These are phyloP conservation scores for Circinella minor DNA, from an alignment of 371 early-diverging fungal species.

Conservation along the genomic window DNA sequence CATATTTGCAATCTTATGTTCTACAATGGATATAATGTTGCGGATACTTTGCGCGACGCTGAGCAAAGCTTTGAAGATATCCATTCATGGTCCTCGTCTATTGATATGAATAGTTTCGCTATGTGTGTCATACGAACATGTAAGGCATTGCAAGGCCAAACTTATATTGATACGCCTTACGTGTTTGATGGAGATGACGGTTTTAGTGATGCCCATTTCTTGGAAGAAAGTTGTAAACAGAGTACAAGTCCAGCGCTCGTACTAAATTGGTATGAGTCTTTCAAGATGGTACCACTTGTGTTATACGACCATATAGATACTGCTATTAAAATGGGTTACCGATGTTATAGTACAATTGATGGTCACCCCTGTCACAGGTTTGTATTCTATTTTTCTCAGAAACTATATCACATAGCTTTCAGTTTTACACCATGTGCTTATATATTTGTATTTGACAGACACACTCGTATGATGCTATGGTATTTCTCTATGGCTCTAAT, in stretches of 20 bases:
- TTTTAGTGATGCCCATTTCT: slow-evolving; percentile 44
- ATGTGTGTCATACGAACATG: slow-evolving; percentile 43
- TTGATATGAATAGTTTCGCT: slow-evolving; percentile 39
- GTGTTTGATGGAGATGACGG: slow-evolving; percentile 53
- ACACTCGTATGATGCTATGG: slow-evolving; percentile 38
- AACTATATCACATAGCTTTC: no score
- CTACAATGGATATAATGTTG: slow-evolving; percentile 27
- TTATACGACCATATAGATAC: slow-evolving; percentile 48
- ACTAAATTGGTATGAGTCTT: slow-evolving; percentile 46
- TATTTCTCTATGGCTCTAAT: slow-evolving; percentile 42
- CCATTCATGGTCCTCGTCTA: slow-evolving; percentile 43
- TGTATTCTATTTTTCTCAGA: no score
- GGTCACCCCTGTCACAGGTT: slow-evolving; percentile 39
- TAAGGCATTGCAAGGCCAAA: slow-evolving; percentile 46
- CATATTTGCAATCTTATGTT: slow-evolving; percentile 33
- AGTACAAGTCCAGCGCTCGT: slow-evolving; percentile 37
- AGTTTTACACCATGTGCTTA: no score
- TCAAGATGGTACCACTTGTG: slow-evolving; percentile 40
- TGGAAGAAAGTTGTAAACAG: slow-evolving; percentile 39
- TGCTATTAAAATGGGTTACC: slow-evolving; percentile 39
- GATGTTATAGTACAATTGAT: slow-evolving; percentile 28
- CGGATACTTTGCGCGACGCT: slow-evolving; percentile 32
- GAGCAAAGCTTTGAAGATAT: slow-evolving; percentile 43
- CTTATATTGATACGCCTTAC: slow-evolving; percentile 25
- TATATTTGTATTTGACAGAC: slow-evolving; percentile 10